Conservation (phyloP, 139 green algal species). For the Dunaliella primolecta region DNA sequence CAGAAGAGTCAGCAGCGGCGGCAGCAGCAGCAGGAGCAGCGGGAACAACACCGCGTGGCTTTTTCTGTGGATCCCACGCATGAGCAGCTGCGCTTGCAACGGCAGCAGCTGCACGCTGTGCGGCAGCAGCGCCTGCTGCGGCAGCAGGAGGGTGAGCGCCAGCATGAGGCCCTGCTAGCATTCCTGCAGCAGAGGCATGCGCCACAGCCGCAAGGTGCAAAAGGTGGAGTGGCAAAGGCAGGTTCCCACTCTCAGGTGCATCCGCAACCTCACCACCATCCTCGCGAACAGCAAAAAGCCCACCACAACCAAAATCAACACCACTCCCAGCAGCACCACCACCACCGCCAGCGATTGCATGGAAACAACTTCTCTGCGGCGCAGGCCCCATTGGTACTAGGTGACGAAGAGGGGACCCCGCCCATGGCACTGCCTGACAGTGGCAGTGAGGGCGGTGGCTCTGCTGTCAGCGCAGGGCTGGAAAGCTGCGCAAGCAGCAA, state of each 20-base stretch:
- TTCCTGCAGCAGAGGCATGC: not conserved
- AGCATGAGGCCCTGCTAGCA: not conserved
- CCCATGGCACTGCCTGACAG: not conserved
- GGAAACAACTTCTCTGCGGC: too few species aligned
- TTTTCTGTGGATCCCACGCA: not conserved
- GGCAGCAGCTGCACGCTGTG: not conserved
- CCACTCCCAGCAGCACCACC: too few species aligned
- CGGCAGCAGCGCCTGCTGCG: not conserved
- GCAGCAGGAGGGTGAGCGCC: not conserved
- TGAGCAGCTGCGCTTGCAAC: not conserved
- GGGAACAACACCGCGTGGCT: too few species aligned
- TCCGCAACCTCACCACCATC: too few species aligned
- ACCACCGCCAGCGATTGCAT: too few species aligned
- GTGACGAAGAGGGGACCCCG: not conserved
- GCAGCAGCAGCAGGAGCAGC: not conserved
- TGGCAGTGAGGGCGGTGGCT: not conserved
- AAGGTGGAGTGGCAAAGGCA: too few species aligned
- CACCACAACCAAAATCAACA: too few species aligned
- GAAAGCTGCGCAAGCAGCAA: not conserved
- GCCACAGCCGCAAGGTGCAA: too few species aligned
- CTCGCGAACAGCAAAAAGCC: too few species aligned
- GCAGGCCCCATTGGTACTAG: too few species aligned
- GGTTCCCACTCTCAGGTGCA: too few species aligned
- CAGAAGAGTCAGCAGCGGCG: not conserved
- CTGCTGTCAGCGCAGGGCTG: not conserved